phyloP scores from a whole-genome alignment of 129 eudicot genomes.

The Solidago caesia region DNA sequence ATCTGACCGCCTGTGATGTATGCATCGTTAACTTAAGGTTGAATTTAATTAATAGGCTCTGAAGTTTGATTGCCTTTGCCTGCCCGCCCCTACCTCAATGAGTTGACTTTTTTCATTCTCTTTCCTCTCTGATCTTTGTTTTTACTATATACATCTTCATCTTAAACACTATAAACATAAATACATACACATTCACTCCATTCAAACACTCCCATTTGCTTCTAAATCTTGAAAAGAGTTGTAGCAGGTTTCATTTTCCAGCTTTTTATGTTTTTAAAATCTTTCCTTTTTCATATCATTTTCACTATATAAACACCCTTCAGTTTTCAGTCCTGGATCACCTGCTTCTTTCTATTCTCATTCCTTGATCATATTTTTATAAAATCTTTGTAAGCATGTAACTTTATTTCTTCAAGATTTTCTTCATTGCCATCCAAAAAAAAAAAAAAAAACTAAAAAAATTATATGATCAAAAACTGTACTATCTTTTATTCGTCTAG shows the following conservation, averaged over 20 bases:
- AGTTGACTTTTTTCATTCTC: slow-evolving; percentile 26
- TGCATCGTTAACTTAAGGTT: slow-evolving; percentile 16
- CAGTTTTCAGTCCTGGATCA: slow-evolving; percentile 28
- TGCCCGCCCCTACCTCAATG: background rate
- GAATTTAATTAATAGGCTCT: slow-evolving; percentile 21
- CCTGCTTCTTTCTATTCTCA: background rate
- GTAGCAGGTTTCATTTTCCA: slow-evolving; percentile 22
- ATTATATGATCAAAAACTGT: background rate
- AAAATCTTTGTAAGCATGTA: slow-evolving; percentile 23
- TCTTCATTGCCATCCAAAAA: background rate
- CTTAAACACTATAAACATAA: no score
- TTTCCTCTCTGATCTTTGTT: background rate
- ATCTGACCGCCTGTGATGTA: slow-evolving; percentile 24
- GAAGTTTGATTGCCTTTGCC: slow-evolving; percentile 22
- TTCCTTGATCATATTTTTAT: slow-evolving; percentile 26
- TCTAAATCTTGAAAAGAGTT: slow-evolving; percentile 4
- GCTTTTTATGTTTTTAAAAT: slow-evolving; percentile 7
- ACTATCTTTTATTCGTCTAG: slow-evolving; percentile 15
- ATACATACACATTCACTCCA: background rate
- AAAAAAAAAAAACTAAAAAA: slow-evolving; percentile 1
- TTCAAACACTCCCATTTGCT: background rate
- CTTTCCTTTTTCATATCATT: slow-evolving; percentile 3
- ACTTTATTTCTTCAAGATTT: slow-evolving; percentile 3
- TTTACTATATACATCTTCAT: background rate
- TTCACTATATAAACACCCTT: slow-evolving; percentile 19